phyloP scores from a whole-genome alignment of 164 flowering plant genomes.

The Tinospora cordifolia region DNA sequence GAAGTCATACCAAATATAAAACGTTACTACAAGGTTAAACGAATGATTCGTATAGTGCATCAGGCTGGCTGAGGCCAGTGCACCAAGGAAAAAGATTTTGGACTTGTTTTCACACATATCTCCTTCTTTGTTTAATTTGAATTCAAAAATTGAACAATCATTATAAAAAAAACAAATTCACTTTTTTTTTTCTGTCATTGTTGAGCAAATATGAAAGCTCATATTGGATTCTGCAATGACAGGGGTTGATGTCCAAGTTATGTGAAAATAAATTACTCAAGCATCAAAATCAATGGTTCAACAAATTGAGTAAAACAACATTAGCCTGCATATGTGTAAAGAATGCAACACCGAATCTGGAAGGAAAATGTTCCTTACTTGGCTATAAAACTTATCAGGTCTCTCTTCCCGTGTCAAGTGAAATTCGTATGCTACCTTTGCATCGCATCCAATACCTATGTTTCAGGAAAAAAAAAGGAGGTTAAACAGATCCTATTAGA shows the following conservation, averaged over 20 bases:
- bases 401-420: constrained; percentile 58
- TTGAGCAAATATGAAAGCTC: neutral
- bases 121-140: too few relatives aligned
- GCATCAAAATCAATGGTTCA: neutral
- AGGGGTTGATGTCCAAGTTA: neutral
- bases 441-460: constrained; percentile 77
- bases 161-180: too few relatives aligned
- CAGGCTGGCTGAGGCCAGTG: neutral
- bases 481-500: neutral
- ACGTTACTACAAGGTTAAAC: neutral
- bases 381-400: constrained; percentile 60
- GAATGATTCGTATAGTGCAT: neutral
- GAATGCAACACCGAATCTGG: neutral
- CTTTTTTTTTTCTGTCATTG: too few relatives aligned
- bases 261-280: neutral
- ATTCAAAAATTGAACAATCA: too few relatives aligned
- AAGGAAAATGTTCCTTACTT: constrained; percentile 30
- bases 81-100: too few relatives aligned
- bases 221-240: too few relatives aligned
- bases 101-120: too few relatives aligned
- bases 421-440: constrained; percentile 76
- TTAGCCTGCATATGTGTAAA: neutral
- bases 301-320: neutral
- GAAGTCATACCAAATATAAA: too few relatives aligned
- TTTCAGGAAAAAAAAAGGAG: neutral